Conservation (phyloP, 2,329 filamentous ascomycete species). For the Penicillium thymicola region DNA sequence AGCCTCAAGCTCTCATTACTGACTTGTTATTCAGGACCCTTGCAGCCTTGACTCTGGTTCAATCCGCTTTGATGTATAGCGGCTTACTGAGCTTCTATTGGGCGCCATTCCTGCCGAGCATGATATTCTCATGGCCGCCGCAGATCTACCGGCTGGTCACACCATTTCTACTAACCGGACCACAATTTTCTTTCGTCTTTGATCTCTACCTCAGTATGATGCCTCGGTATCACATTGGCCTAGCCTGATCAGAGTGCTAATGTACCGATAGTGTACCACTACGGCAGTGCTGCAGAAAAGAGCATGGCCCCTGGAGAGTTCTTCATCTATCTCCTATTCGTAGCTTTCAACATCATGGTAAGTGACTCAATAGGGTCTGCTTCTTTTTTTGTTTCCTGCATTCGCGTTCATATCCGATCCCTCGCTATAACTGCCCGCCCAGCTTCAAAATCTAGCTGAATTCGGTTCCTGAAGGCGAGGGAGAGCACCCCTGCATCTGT, state of each 20-base stretch:
- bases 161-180: slow-evolving; percentile 58
- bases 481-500: slow-evolving; percentile 69
- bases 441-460: slow-evolving; percentile 64
- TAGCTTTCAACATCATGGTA: slow-evolving; percentile 72
- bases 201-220: slow-evolving; percentile 69
- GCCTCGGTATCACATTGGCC: slow-evolving; percentile 15
- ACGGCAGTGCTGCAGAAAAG: slow-evolving; percentile 70
- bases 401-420: slow-evolving; percentile 36
- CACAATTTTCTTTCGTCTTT: slow-evolving; percentile 57
- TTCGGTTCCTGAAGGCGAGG: slow-evolving; percentile 80
- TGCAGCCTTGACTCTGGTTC: slow-evolving; percentile 60
- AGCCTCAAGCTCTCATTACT: slow-evolving; percentile 44
- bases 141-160: slow-evolving; percentile 60
- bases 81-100: slow-evolving; percentile 52
- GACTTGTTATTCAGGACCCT: slow-evolving; percentile 57
- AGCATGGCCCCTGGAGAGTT: slow-evolving; percentile 73
- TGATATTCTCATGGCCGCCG: slow-evolving; percentile 57
- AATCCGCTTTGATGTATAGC: slow-evolving; percentile 61
- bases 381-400: slow-evolving; percentile 15
- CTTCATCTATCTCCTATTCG: slow-evolving; percentile 74
- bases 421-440: slow-evolving; percentile 77
- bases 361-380: slow-evolving; percentile 44
- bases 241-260: slow-evolving; percentile 30
- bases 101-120: slow-evolving; percentile 52
- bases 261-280: slow-evolving; percentile 62